phyloP scores from a whole-genome alignment of 2,329 filamentous ascomycete genomes.

The Penicillium aurantiogriseum region DNA sequence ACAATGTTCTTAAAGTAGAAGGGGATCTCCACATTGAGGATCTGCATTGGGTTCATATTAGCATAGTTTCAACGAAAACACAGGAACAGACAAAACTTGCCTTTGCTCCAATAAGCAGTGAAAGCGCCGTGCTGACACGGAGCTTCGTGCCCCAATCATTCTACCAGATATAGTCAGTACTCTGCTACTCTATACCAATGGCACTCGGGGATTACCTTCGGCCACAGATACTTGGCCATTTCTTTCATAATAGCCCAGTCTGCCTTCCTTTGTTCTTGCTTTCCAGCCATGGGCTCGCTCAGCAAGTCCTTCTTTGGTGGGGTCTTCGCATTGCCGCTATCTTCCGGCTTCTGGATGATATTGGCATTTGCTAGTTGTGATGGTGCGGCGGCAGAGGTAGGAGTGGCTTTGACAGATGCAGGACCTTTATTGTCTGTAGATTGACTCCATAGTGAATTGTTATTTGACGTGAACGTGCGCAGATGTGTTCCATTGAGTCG shows the following conservation, averaged over 20 bases:
- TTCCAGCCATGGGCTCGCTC: slow-evolving; percentile 62
- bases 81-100: slow-evolving; percentile 38
- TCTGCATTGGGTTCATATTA: slow-evolving; percentile 38
- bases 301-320: slow-evolving; percentile 58
- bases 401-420: slow-evolving; percentile 12
- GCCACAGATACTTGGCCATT: slow-evolving; percentile 95
- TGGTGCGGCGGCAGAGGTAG: slow-evolving; percentile 10
- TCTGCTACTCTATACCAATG: slow-evolving; percentile 19
- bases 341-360: slow-evolving; percentile 22
- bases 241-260: slow-evolving; percentile 99
- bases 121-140: slow-evolving; percentile 80
- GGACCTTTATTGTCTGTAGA: slow-evolving; percentile 17
- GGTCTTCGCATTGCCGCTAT: slow-evolving; percentile 25
- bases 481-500: slow-evolving; percentile 27
- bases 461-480: slow-evolving; percentile 31
- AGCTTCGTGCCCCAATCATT: slow-evolving; percentile 78
- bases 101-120: slow-evolving; percentile 83
- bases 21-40: slow-evolving; percentile 94
- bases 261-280: slow-evolving; percentile 87
- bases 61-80: neutral
- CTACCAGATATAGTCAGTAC: slow-evolving; percentile 28
- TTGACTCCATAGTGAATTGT: slow-evolving; percentile 24
- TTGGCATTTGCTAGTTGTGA: slow-evolving; percentile 23
- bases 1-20: slow-evolving; percentile 99
- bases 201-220: slow-evolving; percentile 56